These are phyloP conservation scores for Gynostemma pentaphyllum DNA, from an alignment of 306 rosid species.

Conservation along the genomic window DNA sequence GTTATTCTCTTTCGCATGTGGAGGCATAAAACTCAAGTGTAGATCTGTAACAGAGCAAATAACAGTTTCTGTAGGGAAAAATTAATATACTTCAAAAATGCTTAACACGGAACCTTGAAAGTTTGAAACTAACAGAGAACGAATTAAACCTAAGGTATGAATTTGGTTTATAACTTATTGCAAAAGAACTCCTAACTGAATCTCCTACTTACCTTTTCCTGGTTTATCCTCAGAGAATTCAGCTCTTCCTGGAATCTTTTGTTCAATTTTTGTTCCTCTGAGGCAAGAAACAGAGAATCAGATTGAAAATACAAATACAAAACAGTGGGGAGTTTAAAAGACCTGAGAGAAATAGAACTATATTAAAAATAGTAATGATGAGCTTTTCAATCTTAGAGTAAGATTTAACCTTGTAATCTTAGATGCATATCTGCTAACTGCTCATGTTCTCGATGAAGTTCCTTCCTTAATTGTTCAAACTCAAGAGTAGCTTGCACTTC, in stretches of 20 bases:
- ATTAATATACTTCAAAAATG: neutral
- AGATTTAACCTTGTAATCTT: constrained; percentile 44
- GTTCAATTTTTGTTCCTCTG: constrained; percentile 71
- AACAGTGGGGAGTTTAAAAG: neutral
- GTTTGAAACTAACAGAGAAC: constrained; percentile 1
- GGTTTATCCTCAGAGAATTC: constrained; percentile 36
- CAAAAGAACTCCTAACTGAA: neutral
- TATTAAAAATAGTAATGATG: neutral
- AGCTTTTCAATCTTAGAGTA: constrained; percentile 10
- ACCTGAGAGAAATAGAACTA: constrained; percentile 2
- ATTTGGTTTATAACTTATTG: neutral
- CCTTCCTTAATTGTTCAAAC: constrained; percentile 42
- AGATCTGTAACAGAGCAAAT: neutral
- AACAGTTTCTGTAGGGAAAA: neutral
- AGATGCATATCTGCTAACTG: constrained; percentile 34
- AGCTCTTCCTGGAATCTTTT: constrained; percentile 65
- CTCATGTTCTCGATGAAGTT: constrained; percentile 51
- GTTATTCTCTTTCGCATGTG: neutral
- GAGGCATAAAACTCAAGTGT: neutral
- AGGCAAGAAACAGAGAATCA: neutral
- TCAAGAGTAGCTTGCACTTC: constrained; percentile 36
- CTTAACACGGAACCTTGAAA: neutral
- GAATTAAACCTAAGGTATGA: neutral
- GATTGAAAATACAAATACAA: neutral
- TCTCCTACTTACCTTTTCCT: constrained; percentile 55